A percentile compares a stretch with the other conserved stretches of the same genome.
phyloP scores from a whole-genome alignment of 164 flowering plant genomes.

The Sextonia rubra region DNA sequence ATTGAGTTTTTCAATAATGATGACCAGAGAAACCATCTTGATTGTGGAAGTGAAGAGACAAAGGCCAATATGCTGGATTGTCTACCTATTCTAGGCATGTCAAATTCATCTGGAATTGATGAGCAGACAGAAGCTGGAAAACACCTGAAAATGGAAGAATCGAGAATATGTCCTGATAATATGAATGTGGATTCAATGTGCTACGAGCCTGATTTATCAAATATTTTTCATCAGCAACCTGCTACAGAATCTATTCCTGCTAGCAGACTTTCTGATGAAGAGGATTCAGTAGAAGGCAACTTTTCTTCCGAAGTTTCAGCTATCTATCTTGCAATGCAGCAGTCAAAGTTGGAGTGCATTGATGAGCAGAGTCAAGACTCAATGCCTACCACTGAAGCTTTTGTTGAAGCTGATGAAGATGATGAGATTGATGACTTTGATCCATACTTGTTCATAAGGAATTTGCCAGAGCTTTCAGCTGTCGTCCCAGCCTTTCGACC shows the following conservation, averaged over 20 bases:
- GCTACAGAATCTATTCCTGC: conserved; percentile 16
- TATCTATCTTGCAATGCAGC: conserved; percentile 82
- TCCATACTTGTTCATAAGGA: conserved; percentile 86
- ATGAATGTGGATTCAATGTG: conserved; percentile 25
- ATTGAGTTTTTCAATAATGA: conserved; percentile 30
- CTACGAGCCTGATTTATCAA: conserved; percentile 12
- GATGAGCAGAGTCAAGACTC: conserved; percentile 69
- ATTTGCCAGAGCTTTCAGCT: conserved; percentile 73
- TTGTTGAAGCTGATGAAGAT: conserved; percentile 55
- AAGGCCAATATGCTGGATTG: conserved; percentile 19
- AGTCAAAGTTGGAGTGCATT: conserved; percentile 75
- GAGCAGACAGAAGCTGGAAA: conserved; percentile 10
- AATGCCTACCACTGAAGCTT: conserved; percentile 40
- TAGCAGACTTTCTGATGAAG: conserved; percentile 19
- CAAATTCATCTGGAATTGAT: conserved; percentile 5
- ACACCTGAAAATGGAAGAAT: conserved; percentile 3
- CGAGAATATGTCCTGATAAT: conserved; percentile 16
- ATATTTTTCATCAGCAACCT: conserved; percentile 17
- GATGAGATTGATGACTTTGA: conserved; percentile 90
- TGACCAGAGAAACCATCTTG: conserved; percentile 23
- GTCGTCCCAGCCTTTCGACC: conserved; percentile 88
- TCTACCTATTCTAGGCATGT: conserved; percentile 14
- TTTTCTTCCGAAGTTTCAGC: conserved; percentile 75
- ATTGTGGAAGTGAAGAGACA: conserved; percentile 20
- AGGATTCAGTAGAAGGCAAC: conserved; percentile 33